Conservation (phyloP, 805 yeast species). For the Clavispora asparagi region DNA sequence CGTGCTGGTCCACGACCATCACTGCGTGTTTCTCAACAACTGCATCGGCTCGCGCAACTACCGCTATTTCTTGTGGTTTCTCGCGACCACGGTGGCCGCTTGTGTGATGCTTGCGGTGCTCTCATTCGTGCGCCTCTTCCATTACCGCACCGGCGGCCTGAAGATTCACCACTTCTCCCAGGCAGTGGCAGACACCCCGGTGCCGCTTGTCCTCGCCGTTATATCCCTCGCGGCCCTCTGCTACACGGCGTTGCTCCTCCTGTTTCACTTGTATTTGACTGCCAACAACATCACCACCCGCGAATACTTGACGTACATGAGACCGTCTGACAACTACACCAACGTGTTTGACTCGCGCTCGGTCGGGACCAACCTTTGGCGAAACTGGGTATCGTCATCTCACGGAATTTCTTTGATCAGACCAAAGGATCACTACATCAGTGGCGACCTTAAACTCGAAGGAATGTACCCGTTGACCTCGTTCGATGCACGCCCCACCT, state of each 20-base stretch:
- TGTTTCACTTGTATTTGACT: slow-evolving; percentile 51
- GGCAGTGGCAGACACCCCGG: slow-evolving; percentile 21
- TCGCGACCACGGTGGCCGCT: slow-evolving; percentile 16
- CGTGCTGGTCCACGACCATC: slow-evolving; percentile 64
- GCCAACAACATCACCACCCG: slow-evolving; percentile 63
- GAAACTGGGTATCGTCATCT: slow-evolving; percentile 35
- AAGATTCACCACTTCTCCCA: slow-evolving; percentile 9
- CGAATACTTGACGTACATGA: slow-evolving; percentile 52
- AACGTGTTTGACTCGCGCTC: slow-evolving; percentile 27
- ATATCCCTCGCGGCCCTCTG: slow-evolving; percentile 40
- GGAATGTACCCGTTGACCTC: slow-evolving; percentile 5
- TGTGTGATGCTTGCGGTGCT: slow-evolving; percentile 13
- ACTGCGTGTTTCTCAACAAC: slow-evolving; percentile 56
- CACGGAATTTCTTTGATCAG: slow-evolving; percentile 13
- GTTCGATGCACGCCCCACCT: slow-evolving; percentile 1
- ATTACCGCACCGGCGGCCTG: slow-evolving; percentile 2
- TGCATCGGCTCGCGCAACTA: slow-evolving; percentile 39
- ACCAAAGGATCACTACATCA: slow-evolving; percentile 4
- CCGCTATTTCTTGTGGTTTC: slow-evolving; percentile 30
- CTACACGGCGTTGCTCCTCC: slow-evolving; percentile 53
- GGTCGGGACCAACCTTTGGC: slow-evolving; percentile 23
- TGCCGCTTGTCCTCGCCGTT: slow-evolving; percentile 48
- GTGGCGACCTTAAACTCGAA: slow-evolving; percentile 7
- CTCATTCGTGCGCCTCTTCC: slow-evolving; percentile 13
- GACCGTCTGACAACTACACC: slow-evolving; percentile 25